Evolutionary conservation across 257 asterid species (phyloP).

Genomic region (Solanum peruvianum): DNA sequence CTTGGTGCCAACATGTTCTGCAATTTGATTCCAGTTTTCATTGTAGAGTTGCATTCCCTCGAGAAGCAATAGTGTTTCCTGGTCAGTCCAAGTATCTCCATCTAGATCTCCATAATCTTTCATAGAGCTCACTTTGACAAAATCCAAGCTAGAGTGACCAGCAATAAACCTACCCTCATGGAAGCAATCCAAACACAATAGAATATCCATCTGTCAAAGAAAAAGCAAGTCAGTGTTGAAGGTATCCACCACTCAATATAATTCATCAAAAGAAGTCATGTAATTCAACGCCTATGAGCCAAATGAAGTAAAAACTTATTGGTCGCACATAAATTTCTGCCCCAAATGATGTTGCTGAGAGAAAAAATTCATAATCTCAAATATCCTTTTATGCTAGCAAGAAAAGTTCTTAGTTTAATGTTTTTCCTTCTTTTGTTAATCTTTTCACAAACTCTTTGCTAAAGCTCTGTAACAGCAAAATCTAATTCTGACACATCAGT

Average conservation of each 20-base stretch:
- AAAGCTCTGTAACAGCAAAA: background rate
- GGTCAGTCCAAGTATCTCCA: constrained; percentile 87
- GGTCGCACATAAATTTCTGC: background rate
- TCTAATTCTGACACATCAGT: background rate
- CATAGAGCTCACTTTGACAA: constrained; percentile 53
- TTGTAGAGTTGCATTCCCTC: constrained; percentile 76
- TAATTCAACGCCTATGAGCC: background rate
- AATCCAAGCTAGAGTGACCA: constrained; percentile 94
- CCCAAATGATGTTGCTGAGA: background rate
- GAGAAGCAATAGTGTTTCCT: constrained; percentile 77
- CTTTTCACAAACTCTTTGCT: background rate
- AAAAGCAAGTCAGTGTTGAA: constrained; percentile 16
- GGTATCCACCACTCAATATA: background rate
- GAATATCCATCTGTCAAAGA: constrained; percentile 60
- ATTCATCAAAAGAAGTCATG: background rate
- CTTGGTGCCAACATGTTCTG: constrained; percentile 89
- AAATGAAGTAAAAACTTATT: background rate
- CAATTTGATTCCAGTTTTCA: constrained; percentile 85
- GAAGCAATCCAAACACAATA: constrained; percentile 77
- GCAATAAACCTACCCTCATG: constrained; percentile 75
- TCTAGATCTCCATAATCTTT: constrained; percentile 58
- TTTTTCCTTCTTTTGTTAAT: background rate
- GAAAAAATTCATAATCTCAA: background rate
- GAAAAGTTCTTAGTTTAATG: background rate
- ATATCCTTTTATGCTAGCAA: background rate